A percentile compares a stretch with the other conserved stretches of the same genome.
These are phyloP conservation scores for Loxodes magnus DNA, from an alignment of 73 alveolate genomes.

Conservation along the genomic window DNA sequence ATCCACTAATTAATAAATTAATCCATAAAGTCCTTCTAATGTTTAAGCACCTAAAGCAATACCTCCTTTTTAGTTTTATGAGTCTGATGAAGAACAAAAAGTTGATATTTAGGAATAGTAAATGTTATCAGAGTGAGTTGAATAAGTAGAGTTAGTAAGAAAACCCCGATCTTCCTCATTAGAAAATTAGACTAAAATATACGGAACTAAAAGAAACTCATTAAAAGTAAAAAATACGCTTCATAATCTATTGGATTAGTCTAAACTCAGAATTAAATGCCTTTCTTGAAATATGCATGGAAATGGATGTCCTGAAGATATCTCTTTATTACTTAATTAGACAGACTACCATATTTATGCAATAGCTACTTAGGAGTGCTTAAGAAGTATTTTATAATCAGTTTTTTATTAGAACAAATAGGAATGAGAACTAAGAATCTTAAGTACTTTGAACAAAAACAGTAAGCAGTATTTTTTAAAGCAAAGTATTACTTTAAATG, in stretches of 20 bases:
- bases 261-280: background rate
- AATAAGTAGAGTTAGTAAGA: too few species aligned
- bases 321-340: background rate
- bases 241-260: background rate
- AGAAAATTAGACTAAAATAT: too few species aligned
- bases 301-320: constrained; percentile 4
- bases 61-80: too few species aligned
- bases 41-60: too few species aligned
- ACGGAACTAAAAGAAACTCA: too few species aligned
- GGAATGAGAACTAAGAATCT: constrained; percentile 2
- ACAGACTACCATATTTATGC: background rate
- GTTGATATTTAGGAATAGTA: too few species aligned
- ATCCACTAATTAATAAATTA: too few species aligned
- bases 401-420: background rate
- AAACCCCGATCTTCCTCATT: too few species aligned
- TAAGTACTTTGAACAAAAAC: background rate
- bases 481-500: constrained; percentile 2
- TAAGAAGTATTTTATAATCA: constrained; percentile 3
- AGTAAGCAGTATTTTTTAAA: background rate
- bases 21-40: too few species aligned
- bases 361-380: constrained; percentile 3
- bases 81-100: too few species aligned
- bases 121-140: too few species aligned
- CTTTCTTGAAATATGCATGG: constrained; percentile 13
- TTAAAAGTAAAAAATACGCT: background rate